These are phyloP conservation scores for Salicornia ramosissima DNA, from an alignment of 148 eudicot genomes.

Conservation along the genomic window DNA sequence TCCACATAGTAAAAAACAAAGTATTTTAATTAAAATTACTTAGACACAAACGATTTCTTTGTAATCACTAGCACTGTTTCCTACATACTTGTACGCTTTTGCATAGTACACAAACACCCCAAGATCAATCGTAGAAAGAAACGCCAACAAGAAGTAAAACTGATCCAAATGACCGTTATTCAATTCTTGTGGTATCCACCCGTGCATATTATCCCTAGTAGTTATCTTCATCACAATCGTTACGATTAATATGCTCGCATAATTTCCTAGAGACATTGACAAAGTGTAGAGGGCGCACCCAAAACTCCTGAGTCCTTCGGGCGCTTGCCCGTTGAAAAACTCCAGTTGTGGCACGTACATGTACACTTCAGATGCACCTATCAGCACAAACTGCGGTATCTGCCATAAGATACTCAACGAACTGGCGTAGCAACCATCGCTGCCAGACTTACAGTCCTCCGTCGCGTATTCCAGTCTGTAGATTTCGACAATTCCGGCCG, in stretches of 20 bases:
- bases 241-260: slow-evolving; percentile 55
- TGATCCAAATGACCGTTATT: slow-evolving; percentile 62
- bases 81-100: slow-evolving; percentile 46
- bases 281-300: slow-evolving; percentile 74
- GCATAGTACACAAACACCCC: slow-evolving; percentile 50
- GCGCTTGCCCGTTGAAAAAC: slow-evolving; percentile 64
- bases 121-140: slow-evolving; percentile 43
- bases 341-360: slow-evolving; percentile 77
- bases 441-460: slow-evolving; percentile 25
- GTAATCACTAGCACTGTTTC: neutral
- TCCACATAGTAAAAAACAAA: neutral
- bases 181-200: slow-evolving; percentile 73
- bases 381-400: slow-evolving; percentile 56
- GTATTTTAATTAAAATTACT: no score
- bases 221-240: slow-evolving; percentile 54
- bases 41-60: neutral
- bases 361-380: slow-evolving; percentile 72
- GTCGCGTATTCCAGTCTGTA: slow-evolving; percentile 38
- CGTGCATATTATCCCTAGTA: slow-evolving; percentile 34
- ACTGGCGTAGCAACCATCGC: slow-evolving; percentile 27
- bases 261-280: slow-evolving; percentile 67
- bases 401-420: slow-evolving; percentile 69
- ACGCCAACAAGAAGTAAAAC: slow-evolving; percentile 58
- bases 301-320: slow-evolving; percentile 72
- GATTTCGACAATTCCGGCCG: slow-evolving; percentile 50